Evolutionary conservation across 1,284 basidiomycete species (phyloP), one percentile per base, ranked within the genome.

Genomic region (Irpex rosettiformis): DNA sequence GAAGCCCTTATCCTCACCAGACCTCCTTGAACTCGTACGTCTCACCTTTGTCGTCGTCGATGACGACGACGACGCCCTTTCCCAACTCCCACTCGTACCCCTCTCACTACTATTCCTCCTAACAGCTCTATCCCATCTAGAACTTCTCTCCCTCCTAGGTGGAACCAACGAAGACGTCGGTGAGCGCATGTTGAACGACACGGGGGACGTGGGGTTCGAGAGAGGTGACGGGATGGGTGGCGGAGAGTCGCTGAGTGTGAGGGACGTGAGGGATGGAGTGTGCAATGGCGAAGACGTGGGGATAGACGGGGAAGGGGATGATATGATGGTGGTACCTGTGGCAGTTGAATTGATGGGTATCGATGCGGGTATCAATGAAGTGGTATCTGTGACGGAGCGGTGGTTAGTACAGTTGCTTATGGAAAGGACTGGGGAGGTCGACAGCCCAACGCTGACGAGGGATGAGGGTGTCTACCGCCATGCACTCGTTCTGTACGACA

Each of bases 131-230:
- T 37, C 18, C 43, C 22, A 24, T 18, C 43, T 47, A 10, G n/a
- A 47, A 2, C 11, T 18, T 47, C 43, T 18, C 43, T 10, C 11
- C 2, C 43, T 47, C 10, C 18, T 47, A 3, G 43, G 40, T 13
- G 56, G 45, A 40, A 52, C 30, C 4, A 42, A 54, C 27, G 55
- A 58, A 43, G 47, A 51, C 21, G 54, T 59, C 37, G 45, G 42
- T n/a, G 37, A 47, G 30, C 43, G 64, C 43, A 22, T 22, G 33
- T 59, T 61, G 47, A 64, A 62, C 45, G 66, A 58, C 27, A 64
- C 58, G 43, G 66, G 66, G 13, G 66, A 63, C 4, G 58, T 57
- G 10, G 62, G 54, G 30, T 28, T 51, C 21, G 56, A 52, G 11
- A 58, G 58, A 16, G 60, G 57, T 16, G 48, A 54, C 13, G 60